These are phyloP conservation scores for Schizophyllum amplum DNA, from an alignment of 1,284 basidiomycete genomes.

Conservation along the genomic window DNA sequence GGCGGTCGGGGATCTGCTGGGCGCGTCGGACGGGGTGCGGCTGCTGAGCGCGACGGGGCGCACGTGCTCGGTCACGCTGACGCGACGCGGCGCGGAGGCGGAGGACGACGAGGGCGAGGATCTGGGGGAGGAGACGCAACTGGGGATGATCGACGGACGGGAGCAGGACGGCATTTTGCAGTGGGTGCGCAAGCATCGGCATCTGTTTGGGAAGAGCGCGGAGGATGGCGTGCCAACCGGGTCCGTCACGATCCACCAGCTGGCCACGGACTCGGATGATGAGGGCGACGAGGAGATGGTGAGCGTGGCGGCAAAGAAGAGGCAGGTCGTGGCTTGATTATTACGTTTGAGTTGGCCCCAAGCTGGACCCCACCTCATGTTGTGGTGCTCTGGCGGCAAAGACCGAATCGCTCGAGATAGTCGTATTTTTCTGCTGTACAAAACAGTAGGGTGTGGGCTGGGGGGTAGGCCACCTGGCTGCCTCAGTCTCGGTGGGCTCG, in stretches of 20 bases:
- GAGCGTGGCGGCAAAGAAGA: too few relatives aligned
- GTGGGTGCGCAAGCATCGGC: conserved; percentile 52
- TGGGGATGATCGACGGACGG: conserved; percentile 61
- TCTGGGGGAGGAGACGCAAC: conserved; percentile 49
- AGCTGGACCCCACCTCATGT: too few relatives aligned
- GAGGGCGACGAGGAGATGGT: conserved; percentile 6
- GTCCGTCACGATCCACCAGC: neutral
- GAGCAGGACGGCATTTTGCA: conserved; percentile 57
- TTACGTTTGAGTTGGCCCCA: too few relatives aligned
- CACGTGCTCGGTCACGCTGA: conserved; percentile 54
- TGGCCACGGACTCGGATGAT: neutral
- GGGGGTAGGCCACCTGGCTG: too few relatives aligned
- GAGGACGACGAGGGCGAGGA: conserved; percentile 28
- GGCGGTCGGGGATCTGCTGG: conserved; percentile 49
- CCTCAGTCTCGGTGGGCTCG: too few relatives aligned
- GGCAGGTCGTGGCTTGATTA: too few relatives aligned
- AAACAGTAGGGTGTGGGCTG: too few relatives aligned
- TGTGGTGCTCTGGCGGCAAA: too few relatives aligned
- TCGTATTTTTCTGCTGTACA: too few relatives aligned
- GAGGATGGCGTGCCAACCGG: conserved; percentile 10
- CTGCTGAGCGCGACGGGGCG: conserved; percentile 59
- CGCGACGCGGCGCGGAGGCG: conserved; percentile 30
- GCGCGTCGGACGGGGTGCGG: conserved; percentile 44
- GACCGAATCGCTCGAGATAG: too few relatives aligned
- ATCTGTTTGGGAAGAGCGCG: conserved; percentile 44